Conservation (phyloP, 495 filamentous ascomycete species). For the Lophium mytilinum region DNA sequence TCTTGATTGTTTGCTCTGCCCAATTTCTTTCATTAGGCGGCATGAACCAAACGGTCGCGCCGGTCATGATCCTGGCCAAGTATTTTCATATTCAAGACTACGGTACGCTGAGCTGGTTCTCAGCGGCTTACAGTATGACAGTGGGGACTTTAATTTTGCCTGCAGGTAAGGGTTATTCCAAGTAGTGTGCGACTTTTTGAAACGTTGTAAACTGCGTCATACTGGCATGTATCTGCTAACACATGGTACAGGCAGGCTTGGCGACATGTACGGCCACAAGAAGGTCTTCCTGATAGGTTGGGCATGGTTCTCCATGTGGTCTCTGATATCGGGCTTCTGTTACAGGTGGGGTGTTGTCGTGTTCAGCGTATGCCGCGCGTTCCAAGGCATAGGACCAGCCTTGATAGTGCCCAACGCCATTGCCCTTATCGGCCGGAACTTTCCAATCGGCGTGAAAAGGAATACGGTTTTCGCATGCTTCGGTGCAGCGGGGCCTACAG, state of each 20-base stretch:
- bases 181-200: neutral
- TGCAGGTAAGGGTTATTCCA: conserved; percentile 13
- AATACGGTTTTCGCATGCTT: conserved; percentile 26
- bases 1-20: conserved; percentile 37
- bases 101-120: conserved; percentile 27
- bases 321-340: conserved; percentile 25
- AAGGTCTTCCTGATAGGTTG: conserved; percentile 25
- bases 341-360: conserved; percentile 36
- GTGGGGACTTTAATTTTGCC: conserved; percentile 29
- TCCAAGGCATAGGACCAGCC: conserved; percentile 39
- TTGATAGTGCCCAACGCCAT: conserved; percentile 46
- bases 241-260: conserved; percentile 18
- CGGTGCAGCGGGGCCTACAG: conserved; percentile 23
- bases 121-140: conserved; percentile 24
- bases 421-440: conserved; percentile 41
- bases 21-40: conserved; percentile 32
- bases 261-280: conserved; percentile 30
- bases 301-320: conserved; percentile 27
- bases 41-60: conserved; percentile 20
- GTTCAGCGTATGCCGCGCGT: conserved; percentile 42
- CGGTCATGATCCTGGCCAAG: conserved; percentile 16
- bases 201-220: neutral
- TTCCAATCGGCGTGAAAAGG: conserved; percentile 26
- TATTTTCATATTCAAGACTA: conserved; percentile 19
- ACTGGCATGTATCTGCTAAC: neutral